Percentiles rank a stretch among this genome's conserved stretches.
Conservation (phyloP, 2,329 filamentous ascomycete genomes). For the Botrytis galanthina region DNA sequence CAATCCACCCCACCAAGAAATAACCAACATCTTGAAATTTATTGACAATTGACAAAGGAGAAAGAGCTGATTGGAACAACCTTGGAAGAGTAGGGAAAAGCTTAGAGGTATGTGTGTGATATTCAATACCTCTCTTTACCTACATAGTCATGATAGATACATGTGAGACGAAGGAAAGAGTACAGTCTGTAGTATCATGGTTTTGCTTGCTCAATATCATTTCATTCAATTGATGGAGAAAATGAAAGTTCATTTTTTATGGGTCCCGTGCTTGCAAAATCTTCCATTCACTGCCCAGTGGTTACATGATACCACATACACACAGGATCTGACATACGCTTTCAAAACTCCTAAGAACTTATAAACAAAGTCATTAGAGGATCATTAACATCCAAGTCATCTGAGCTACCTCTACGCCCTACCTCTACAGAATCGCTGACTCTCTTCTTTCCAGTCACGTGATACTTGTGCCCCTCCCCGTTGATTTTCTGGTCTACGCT, state of each 20-base stretch:
- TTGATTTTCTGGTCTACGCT: too few species aligned
- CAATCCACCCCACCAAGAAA: slow-evolving; percentile 2
- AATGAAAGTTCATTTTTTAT: slow-evolving; percentile 7
- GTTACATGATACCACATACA: neutral
- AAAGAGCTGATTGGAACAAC: neutral
- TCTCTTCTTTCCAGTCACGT: neutral
- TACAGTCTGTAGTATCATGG: neutral
- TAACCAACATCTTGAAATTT: neutral
- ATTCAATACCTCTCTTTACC: neutral
- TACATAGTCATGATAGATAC: neutral
- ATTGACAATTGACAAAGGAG: too few species aligned
- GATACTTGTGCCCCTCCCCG: neutral
- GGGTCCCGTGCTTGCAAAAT: neutral
- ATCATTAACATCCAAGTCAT: neutral
- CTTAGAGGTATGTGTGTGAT: neutral
- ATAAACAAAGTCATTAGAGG: neutral
- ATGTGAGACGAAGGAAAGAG: neutral
- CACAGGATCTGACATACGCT: neutral
- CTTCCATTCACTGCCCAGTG: neutral
- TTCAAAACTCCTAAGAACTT: neutral
- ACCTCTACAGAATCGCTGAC: neutral
- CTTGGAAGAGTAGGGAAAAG: too few species aligned
- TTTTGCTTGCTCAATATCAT: neutral
- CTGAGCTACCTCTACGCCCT: neutral
- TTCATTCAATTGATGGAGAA: neutral